These are phyloP conservation scores for Castanopsis chinensis DNA, from an alignment of 306 rosid species.

Conservation along the genomic window DNA sequence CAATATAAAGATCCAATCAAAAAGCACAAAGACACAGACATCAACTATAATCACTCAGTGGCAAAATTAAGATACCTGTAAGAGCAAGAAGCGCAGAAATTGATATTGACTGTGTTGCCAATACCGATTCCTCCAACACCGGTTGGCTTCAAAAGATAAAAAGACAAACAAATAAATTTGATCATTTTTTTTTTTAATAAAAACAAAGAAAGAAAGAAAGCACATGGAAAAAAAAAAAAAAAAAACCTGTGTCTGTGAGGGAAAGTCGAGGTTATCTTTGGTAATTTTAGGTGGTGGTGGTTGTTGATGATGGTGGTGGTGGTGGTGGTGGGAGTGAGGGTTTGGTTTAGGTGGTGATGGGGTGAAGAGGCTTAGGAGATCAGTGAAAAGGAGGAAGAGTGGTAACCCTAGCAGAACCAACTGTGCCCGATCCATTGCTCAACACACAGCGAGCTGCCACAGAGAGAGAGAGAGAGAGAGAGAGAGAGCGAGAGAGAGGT, in stretches of 20 bases:
- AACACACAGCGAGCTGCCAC: neutral
- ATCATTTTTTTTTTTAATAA: neutral
- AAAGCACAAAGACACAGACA: neutral
- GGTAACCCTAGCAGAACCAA: conserved; percentile 58
- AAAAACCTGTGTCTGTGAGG: conserved; percentile 24
- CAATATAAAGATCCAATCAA: neutral
- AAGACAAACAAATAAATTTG: neutral
- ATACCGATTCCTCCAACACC: conserved; percentile 41
- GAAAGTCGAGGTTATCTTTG: conserved; percentile 32
- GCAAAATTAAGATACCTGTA: conserved; percentile 39
- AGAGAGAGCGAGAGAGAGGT: neutral
- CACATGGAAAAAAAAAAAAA: conserved; percentile 3
- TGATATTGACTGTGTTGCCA: conserved; percentile 60
- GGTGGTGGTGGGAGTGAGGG: conserved; percentile 21
- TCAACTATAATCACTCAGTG: neutral
- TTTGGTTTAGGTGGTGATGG: conserved; percentile 37
- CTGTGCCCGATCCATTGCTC: conserved; percentile 61
- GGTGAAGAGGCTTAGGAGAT: conserved; percentile 48
- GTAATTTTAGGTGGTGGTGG: conserved; percentile 20
- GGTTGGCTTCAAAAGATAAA: conserved; percentile 39
- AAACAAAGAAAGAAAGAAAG: neutral
- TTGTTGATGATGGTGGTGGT: conserved; percentile 24
- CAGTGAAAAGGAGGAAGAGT: conserved; percentile 58
- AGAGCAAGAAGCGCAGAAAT: conserved; percentile 75
- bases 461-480: neutral